Conservation (phyloP, 495 filamentous ascomycete species). For the Hyaloscypha bicolor region DNA sequence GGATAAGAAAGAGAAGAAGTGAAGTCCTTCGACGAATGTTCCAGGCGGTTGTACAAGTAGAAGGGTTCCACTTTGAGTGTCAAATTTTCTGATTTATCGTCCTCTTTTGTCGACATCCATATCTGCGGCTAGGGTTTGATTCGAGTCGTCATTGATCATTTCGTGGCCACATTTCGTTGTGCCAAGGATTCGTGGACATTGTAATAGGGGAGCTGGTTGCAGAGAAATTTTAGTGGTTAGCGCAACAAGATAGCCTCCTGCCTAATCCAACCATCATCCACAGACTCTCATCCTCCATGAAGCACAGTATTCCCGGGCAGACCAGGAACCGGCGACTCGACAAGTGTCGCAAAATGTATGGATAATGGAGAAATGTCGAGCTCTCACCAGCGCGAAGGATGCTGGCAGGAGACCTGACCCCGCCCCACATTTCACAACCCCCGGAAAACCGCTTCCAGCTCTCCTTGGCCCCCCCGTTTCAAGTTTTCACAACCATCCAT, state of each 20-base stretch:
- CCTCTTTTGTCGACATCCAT: background rate
- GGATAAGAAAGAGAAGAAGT: conserved; percentile 13
- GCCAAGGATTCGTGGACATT: background rate
- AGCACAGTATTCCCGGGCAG: background rate
- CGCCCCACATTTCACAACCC: background rate
- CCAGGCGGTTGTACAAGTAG: background rate
- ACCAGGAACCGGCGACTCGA: background rate
- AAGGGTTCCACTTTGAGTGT: background rate
- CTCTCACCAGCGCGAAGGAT: background rate
- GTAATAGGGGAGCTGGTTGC: too few relatives aligned
- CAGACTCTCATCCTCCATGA: background rate
- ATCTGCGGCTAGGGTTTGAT: too few relatives aligned
- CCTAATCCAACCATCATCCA: background rate
- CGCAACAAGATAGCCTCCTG: too few relatives aligned
- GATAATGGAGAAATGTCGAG: background rate
- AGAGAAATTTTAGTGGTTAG: too few relatives aligned
- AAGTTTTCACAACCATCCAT: too few relatives aligned
- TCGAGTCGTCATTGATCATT: background rate
- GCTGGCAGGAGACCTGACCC: background rate
- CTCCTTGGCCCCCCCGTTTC: background rate
- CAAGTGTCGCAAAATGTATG: background rate
- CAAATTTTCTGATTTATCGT: background rate
- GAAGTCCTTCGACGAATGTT: background rate
- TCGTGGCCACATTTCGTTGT: too few relatives aligned
- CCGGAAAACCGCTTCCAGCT: too few relatives aligned